These are phyloP conservation scores for Spongispora temasekensis DNA, from an alignment of 1,284 basidiomycete species.

Conservation along the genomic window DNA sequence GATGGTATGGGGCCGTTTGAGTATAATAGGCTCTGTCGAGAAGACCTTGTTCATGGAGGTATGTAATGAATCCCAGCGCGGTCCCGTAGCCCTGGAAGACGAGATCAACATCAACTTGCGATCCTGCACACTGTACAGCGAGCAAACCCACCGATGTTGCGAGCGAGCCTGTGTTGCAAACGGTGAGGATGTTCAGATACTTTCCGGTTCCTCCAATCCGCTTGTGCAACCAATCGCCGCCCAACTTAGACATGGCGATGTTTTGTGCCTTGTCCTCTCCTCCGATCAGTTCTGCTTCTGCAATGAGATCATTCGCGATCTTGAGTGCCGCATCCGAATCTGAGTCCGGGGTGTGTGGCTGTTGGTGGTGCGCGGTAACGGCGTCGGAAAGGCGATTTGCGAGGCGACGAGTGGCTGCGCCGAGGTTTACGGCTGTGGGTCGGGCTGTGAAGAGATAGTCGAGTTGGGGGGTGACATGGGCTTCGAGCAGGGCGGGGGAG, in stretches of 20 bases:
- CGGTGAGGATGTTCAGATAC: conserved; percentile 79
- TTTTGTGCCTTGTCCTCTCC: conserved; percentile 86
- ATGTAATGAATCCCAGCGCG: conserved; percentile 90
- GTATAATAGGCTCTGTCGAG: conserved; percentile 86
- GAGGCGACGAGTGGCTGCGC: conserved; percentile 78
- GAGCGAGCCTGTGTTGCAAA: conserved; percentile 94
- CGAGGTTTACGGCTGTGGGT: conserved; percentile 94
- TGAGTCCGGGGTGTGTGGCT: conserved; percentile 23
- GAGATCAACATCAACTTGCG: conserved; percentile 9
- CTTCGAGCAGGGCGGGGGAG: conserved; percentile 49
- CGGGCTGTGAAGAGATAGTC: conserved; percentile 80
- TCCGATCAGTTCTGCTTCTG: conserved; percentile 66
- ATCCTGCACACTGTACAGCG: not conserved
- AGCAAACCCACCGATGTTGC: conserved; percentile 73
- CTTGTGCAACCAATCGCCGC: conserved; percentile 81
- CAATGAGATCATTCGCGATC: conserved; percentile 61
- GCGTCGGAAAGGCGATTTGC: conserved; percentile 42
- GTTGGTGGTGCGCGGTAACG: conserved; percentile 17
- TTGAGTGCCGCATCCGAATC: conserved; percentile 47
- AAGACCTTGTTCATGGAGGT: conserved; percentile 75
- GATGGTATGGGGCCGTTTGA: conserved; percentile 92
- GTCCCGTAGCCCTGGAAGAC: conserved; percentile 83
- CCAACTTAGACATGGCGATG: conserved; percentile 77
- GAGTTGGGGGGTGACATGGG: conserved; percentile 58
- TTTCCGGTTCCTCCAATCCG: conserved; percentile 41